A percentile compares a stretch with the other conserved stretches of the same genome.
Conservation (phyloP, 192 early-diverging fungal species). For the Backusella westeae region DNA sequence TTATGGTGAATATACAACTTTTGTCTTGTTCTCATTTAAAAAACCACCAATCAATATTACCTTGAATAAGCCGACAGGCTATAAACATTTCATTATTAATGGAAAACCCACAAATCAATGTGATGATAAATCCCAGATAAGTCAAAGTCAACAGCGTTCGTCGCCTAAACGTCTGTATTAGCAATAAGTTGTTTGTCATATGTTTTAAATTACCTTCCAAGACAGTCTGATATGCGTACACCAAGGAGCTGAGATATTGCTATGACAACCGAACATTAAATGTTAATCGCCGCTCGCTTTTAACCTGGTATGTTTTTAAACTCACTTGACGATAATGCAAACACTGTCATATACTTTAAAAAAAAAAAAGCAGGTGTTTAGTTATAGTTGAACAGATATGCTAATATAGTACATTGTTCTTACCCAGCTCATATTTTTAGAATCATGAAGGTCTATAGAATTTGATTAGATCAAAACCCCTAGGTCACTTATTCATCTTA, state of each 20-base stretch:
- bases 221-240: not conserved
- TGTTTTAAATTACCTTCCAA: not conserved
- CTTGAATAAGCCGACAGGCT: not conserved
- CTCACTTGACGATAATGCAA: too few relatives aligned
- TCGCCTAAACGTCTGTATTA: not conserved
- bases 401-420: too few relatives aligned
- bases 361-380: too few relatives aligned
- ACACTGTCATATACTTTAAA: too few relatives aligned
- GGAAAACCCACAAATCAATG: not conserved
- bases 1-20: not conserved
- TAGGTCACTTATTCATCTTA: too few relatives aligned
- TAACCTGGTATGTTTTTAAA: too few relatives aligned
- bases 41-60: not conserved
- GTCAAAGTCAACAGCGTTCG: not conserved
- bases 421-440: too few relatives aligned
- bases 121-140: not conserved
- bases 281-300: not conserved
- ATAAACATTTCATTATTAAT: not conserved
- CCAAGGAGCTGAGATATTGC: not conserved
- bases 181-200: not conserved
- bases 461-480: too few relatives aligned
- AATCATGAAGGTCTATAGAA: too few relatives aligned
- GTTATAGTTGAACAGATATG: too few relatives aligned
- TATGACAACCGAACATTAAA: not conserved
- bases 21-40: not conserved